These are phyloP conservation scores for Dryadomyces sulphureus DNA, from an alignment of 2,329 filamentous ascomycete genomes.

Conservation along the genomic window DNA sequence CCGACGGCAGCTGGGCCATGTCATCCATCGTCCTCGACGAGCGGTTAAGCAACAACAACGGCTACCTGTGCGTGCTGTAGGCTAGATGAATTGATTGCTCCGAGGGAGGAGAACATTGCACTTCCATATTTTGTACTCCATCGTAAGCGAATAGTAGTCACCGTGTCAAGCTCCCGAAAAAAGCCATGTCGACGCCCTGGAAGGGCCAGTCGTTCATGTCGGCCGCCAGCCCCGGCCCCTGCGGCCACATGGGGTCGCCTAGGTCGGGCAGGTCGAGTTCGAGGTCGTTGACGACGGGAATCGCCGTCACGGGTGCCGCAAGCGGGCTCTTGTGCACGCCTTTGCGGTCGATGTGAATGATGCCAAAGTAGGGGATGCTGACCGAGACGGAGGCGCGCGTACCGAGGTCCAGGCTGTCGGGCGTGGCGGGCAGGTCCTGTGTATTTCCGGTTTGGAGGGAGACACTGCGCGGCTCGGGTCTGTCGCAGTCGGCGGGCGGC, in stretches of 20 bases:
- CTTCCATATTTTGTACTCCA: no score
- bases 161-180: neutral
- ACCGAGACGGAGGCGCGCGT: conserved; percentile 19
- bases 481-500: conserved; percentile 11
- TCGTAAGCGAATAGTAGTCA: no score
- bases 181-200: neutral
- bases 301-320: neutral
- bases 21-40: neutral
- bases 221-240: neutral
- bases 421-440: no score
- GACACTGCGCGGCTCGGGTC: neutral
- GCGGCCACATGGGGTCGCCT: neutral
- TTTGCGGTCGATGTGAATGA: conserved; percentile 17
- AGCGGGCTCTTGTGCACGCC: neutral
- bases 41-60: neutral
- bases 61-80: neutral
- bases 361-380: conserved; percentile 27
- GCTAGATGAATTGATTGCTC: neutral
- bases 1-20: neutral
- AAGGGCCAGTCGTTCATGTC: neutral
- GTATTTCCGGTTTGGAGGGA: no score
- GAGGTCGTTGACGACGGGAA: neutral
- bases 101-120: no score
- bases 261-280: neutral
- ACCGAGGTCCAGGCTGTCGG: no score